Evolutionary conservation across 805 yeast genomes (phyloP), one percentile per base, ranked within the genome.

Genomic region (Metschnikowia arizonensis): DNA sequence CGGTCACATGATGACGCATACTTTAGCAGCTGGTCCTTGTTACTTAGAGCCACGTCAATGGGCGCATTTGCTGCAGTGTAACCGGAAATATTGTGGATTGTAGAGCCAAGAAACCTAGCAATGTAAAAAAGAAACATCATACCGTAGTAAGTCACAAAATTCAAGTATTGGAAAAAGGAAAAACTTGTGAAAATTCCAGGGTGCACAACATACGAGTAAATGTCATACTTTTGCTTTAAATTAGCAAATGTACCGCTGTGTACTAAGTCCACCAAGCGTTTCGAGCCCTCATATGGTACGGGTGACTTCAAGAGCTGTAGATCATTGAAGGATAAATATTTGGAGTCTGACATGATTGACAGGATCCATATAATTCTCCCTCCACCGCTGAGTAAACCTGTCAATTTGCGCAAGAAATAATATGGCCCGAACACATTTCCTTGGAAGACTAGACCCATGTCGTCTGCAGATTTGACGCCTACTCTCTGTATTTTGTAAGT

Each of bases 391-490:
- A 90, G 65, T 30, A 79, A 64, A 2, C 79, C 79, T 32, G 72
- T 62, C 17, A 91, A 65, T 50, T 78, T 81, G 54, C 85, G 86
- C 44, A 90, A 73, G 43, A 93, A 68, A 63, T 82, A 93, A 68
- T 86, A 90, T 2, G 98, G 98, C 0, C 96, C 96, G 66, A 93
- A 88, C n/a, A 91, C 96, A 60, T 93, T 93, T 4, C 93, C 95
- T 65, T 93, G 96, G 69, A 91, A 93, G 3, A 89, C 88, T 25
- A 85, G 68, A 1, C 98, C 97, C 72, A 91, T 55, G 0, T 79
- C 89, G 64, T 93, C 99, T 15, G 58, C 62, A 1, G 96, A 79
- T 57, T 77, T 80, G 21, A 83, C 82, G 3, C 97, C 97, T 14
- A 79, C 74, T 46, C 77, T 73, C 70, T 93, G 98, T 31, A 85